Percentiles rank a stretch among this genome's conserved stretches.
Conservation (phyloP, 2,329 filamentous ascomycete species). For the Fusarium chlamydosporum region DNA sequence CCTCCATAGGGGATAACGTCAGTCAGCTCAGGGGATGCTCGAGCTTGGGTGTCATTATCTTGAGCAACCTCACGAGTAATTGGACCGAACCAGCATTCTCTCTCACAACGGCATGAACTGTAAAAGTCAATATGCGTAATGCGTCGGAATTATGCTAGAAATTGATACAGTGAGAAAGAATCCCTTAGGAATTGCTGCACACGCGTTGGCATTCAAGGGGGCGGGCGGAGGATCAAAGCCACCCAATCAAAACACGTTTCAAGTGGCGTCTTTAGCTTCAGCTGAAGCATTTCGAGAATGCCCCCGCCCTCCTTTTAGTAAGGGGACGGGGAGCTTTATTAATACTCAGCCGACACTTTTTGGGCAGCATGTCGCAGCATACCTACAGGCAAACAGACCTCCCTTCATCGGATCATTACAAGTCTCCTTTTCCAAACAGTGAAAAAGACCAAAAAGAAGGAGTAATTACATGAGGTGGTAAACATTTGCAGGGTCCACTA, state of each 20-base stretch:
- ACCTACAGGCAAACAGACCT: background rate
- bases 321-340: background rate
- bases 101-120: no score
- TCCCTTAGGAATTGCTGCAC: background rate
- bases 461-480: background rate
- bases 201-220: slow-evolving; percentile 7
- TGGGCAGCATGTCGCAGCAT: background rate
- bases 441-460: no score
- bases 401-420: background rate
- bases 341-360: no score
- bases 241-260: slow-evolving; percentile 31
- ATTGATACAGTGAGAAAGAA: background rate
- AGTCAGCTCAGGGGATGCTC: background rate
- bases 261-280: slow-evolving; percentile 37
- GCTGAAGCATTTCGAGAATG: slow-evolving; percentile 4
- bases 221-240: background rate
- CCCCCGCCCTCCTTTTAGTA: slow-evolving; percentile 14
- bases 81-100: no score
- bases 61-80: background rate
- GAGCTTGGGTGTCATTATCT: background rate
- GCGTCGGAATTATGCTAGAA: background rate
- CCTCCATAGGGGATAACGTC: background rate
- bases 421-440: background rate
- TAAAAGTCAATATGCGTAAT: background rate
- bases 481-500: background rate